phyloP scores from a whole-genome alignment of 331 rosid genomes.

The Prunus yedoensis region DNA sequence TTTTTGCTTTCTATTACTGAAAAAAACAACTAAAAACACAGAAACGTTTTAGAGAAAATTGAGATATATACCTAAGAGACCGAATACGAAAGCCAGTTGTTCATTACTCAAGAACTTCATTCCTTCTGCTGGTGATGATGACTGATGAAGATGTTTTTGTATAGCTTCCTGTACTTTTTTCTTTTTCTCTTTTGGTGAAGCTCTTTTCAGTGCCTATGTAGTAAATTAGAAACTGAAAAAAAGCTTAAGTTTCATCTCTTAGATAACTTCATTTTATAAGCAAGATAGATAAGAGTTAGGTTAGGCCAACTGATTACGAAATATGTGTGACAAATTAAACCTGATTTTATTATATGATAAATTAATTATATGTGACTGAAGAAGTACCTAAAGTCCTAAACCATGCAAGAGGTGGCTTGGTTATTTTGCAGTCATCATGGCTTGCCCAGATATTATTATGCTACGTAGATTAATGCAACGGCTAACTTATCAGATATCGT shows the following conservation, averaged over 20 bases:
- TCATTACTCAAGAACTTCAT: conserved; percentile 1
- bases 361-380: not conserved
- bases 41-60: too few species aligned
- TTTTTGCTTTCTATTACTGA: too few species aligned
- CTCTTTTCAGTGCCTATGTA: not conserved
- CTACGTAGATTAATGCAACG: not conserved
- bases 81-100: conserved; percentile 16
- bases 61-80: conserved; percentile 13
- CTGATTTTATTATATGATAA: not conserved
- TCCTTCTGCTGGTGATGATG: not conserved
- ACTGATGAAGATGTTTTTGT: not conserved
- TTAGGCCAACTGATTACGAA: not conserved
- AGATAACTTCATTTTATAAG: not conserved
- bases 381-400: not conserved
- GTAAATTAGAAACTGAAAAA: not conserved
- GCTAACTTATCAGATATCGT: not conserved
- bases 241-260: not conserved
- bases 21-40: too few species aligned
- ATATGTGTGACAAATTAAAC: not conserved
- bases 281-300: not conserved
- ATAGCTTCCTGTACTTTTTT: not conserved
- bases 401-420: too few species aligned
- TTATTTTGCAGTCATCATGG: not conserved
- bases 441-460: not conserved
- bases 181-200: not conserved